Percentiles rank a stretch among this genome's conserved stretches.
These are phyloP conservation scores for Aegilops longissima DNA, from an alignment of 176 grass and related monocot genomes.

Conservation along the genomic window DNA sequence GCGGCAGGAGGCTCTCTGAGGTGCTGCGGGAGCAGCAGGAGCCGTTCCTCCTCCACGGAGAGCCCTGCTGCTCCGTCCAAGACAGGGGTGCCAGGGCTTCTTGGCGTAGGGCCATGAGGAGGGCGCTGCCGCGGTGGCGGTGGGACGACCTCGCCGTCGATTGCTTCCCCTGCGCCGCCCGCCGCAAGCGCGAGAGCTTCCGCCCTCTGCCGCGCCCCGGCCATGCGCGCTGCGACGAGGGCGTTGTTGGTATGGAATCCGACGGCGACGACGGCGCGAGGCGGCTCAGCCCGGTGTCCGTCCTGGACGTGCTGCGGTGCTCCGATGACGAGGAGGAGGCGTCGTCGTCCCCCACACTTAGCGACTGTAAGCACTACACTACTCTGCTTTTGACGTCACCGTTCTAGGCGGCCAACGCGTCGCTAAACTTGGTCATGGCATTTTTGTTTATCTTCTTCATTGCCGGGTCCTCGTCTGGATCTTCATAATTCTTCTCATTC, in stretches of 20 bases:
- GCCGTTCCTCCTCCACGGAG: no score
- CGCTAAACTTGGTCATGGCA: no score
- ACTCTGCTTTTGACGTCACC: neutral
- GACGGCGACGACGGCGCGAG: neutral
- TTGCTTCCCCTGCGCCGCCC: slow-evolving; percentile 19
- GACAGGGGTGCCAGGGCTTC: neutral
- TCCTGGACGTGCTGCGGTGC: slow-evolving; percentile 50
- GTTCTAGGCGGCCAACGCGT: no score
- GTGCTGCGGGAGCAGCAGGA: no score
- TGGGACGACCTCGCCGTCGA: neutral
- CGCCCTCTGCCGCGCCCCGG: slow-evolving; percentile 2
- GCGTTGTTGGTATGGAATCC: neutral
- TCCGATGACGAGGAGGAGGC: slow-evolving; percentile 49
- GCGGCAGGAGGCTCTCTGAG: no score
- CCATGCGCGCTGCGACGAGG: neutral
- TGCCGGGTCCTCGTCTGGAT: no score
- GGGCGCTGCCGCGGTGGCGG: neutral
- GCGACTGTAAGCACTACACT: neutral
- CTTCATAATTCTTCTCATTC: no score
- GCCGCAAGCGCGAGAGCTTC: slow-evolving; percentile 22
- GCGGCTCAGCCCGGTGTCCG: slow-evolving; percentile 81
- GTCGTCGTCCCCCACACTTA: neutral
- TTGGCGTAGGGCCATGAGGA: neutral
- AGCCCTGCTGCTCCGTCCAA: no score
- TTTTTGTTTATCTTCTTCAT: no score